Conservation (phyloP, 345 rosid genomes). For the Brassica rapa region DNA sequence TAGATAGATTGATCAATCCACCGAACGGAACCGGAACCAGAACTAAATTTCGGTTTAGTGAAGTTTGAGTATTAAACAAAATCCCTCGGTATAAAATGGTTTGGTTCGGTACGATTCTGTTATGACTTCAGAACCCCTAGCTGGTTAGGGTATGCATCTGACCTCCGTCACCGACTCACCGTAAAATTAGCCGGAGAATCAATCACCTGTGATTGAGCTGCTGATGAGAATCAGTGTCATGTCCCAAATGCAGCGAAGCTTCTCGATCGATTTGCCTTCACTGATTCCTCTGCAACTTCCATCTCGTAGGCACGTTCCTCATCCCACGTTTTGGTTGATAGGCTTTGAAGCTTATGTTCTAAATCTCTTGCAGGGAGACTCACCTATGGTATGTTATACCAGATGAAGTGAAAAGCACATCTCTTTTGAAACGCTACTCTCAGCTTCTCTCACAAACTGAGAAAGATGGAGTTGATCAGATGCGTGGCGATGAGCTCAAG, state of each 20-base stretch:
- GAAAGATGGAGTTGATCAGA: constrained; percentile 54
- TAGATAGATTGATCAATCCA: too few species aligned
- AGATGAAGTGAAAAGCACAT: constrained; percentile 61
- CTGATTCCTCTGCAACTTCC: constrained; percentile 59
- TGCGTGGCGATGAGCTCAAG: constrained; percentile 63
- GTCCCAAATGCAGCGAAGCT: constrained; percentile 40
- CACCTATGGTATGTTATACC: constrained; percentile 86
- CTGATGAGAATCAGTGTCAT: constrained; percentile 27
- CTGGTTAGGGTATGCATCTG: neutral
- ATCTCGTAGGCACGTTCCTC: constrained; percentile 52
- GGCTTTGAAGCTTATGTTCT: neutral
- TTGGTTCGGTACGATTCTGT: constrained; percentile 5
- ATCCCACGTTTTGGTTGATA: neutral
- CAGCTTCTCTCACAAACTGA: constrained; percentile 73
- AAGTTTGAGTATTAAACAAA: neutral
- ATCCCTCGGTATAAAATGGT: neutral
- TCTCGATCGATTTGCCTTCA: constrained; percentile 46
- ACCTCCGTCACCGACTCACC: constrained; percentile 13
- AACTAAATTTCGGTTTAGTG: neutral
- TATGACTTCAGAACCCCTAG: neutral
- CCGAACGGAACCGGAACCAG: neutral
- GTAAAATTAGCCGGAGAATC: neutral
- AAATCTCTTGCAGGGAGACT: constrained; percentile 59
- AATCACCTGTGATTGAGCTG: neutral
- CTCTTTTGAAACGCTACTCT: constrained; percentile 61